These are phyloP conservation scores for Amoebophrya sp. DNA, from an alignment of 169 alveolate species.

Conservation along the genomic window DNA sequence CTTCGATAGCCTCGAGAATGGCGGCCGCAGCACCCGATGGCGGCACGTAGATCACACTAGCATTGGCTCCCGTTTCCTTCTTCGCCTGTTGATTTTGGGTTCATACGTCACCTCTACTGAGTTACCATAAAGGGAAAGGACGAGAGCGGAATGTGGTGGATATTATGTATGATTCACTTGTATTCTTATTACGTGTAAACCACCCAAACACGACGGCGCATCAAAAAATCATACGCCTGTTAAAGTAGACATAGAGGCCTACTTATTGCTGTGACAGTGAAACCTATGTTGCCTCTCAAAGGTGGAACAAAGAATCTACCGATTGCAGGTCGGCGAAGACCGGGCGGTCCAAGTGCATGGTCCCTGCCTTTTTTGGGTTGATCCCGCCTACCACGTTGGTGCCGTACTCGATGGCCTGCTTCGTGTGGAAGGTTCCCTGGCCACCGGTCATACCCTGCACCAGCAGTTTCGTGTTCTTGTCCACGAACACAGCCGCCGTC, in stretches of 20 bases:
- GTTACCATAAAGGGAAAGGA: too few relatives aligned
- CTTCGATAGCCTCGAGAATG: constrained; percentile 86
- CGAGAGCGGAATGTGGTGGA: too few relatives aligned
- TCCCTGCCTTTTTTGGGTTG: constrained; percentile 69
- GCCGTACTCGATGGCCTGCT: constrained; percentile 71
- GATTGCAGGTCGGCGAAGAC: neutral
- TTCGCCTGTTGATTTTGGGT: neutral
- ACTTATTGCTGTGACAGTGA: too few relatives aligned
- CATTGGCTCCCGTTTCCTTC: constrained; percentile 72
- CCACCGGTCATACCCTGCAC: constrained; percentile 55
- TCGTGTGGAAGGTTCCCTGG: constrained; percentile 77
- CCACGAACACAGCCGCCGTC: constrained; percentile 63
- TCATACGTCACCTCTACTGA: too few relatives aligned
- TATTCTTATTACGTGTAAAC: too few relatives aligned
- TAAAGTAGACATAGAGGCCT: too few relatives aligned
- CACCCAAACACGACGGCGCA: too few relatives aligned
- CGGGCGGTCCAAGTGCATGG: constrained; percentile 38
- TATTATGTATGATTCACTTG: too few relatives aligned
- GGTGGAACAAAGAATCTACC: too few relatives aligned
- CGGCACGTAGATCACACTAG: constrained; percentile 89
- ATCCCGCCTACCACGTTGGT: constrained; percentile 82
- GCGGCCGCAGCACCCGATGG: constrained; percentile 88
- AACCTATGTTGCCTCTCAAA: too few relatives aligned
- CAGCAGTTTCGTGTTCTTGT: constrained; percentile 72
- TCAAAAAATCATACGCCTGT: too few relatives aligned